Base-by-base conservation (phyloP, 2,329 filamentous ascomycete genomes). In the Aspergillus japonicus region DNA sequence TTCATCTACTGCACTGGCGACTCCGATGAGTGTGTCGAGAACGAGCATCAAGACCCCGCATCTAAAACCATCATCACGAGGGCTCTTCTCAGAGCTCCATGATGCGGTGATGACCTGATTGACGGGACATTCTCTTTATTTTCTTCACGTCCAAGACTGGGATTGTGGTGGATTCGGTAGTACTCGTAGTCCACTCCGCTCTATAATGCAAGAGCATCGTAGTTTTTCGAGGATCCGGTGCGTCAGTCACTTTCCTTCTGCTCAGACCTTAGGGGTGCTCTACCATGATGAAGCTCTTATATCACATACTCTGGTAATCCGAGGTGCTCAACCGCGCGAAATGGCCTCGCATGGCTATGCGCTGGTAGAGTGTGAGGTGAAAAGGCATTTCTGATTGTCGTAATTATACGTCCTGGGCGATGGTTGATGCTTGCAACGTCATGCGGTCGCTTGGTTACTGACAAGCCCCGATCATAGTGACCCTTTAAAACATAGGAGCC, bases 21-120 rank as follows among this genome's bases (percentile, higher is more conserved):
- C 81, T 89, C 85, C 85, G 85, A 85, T 85, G 83, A 77, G 84
- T 84, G 82, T 78, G 88, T 89, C 88, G 79, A 91, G 88, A 91
- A 78, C 71, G 81, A 83, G 71, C 62, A 71, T 71, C 64, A 58
- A 59, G 77, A 75, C 77, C 83, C 39, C 87, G 84, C 85, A 86
- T 88, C 81, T 89, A 91, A 91, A 91, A 91, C 89, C 88, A 88
- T 91, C 84, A 85, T 87, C 84, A 87, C 85, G 88, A 91, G 76
- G 75, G 74, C 75, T 77, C 63, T 64, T 64, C 54, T 44, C 16
- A 7, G 31, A 68, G 72, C 71, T 75, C 72, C 75, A 78, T 75
- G 74, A 79, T 73, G 68, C 75, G 76, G 67, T 78, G 77, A 79
- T 79, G 76, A 79, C 77, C 77, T 78, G 73, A 73, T 63, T 75